Evolutionary conservation across 192 early-diverging fungal species (phyloP).

Genomic region (Podila epigama): DNA sequence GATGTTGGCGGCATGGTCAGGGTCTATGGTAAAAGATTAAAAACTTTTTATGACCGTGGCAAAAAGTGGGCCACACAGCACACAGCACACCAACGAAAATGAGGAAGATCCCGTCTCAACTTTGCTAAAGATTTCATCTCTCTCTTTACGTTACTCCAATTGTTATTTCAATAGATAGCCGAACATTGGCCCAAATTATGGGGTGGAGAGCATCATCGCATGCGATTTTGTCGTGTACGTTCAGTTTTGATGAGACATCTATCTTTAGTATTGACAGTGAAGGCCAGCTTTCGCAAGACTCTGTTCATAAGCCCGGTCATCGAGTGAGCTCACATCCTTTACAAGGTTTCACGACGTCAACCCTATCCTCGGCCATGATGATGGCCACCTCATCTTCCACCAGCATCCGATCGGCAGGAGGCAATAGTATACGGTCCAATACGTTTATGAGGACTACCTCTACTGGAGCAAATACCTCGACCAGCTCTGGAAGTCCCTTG

Average conservation of each 20-base stretch:
- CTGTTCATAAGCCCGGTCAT: constrained; percentile 59
- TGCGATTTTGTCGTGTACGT: constrained; percentile 57
- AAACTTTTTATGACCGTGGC: background rate
- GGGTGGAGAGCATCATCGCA: constrained; percentile 57
- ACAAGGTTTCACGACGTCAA: constrained; percentile 55
- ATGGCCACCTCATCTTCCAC: constrained; percentile 21
- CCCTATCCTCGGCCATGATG: constrained; percentile 29
- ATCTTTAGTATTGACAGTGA: constrained; percentile 56
- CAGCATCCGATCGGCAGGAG: constrained; percentile 31
- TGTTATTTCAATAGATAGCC: constrained; percentile 50
- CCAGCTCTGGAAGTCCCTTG: background rate
- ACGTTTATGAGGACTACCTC: constrained; percentile 22
- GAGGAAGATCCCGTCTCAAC: too few species aligned
- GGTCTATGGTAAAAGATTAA: constrained; percentile 53
- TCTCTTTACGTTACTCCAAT: background rate
- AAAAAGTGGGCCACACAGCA: too few species aligned
- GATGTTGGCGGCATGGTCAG: constrained; percentile 59
- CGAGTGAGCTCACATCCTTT: constrained; percentile 42
- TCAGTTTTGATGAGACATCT: constrained; percentile 71
- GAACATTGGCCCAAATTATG: constrained; percentile 62
- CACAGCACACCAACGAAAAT: too few species aligned
- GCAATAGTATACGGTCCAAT: constrained; percentile 43
- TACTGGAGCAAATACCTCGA: constrained; percentile 7
- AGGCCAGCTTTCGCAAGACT: constrained; percentile 57
- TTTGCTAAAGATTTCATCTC: background rate